Percentiles rank a stretch among this genome's conserved stretches.
Evolutionary conservation across 257 asterid species (phyloP).

Genomic region (Nicotiana sylvestris): DNA sequence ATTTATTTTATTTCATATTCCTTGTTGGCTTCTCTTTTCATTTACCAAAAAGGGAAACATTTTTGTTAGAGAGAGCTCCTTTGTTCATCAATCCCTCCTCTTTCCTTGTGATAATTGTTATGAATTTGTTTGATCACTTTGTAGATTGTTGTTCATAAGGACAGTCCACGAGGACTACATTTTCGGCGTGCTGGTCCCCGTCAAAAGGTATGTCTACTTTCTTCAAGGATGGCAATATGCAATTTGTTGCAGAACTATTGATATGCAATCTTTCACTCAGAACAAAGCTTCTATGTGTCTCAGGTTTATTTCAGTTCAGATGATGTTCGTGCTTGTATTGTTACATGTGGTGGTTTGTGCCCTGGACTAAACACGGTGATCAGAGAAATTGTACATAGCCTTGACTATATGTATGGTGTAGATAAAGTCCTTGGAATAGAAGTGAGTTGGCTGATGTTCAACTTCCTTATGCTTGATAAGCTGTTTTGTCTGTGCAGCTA

Average conservation of each 20-base stretch:
- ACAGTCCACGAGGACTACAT: conserved; percentile 90
- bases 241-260: neutral
- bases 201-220: conserved; percentile 53
- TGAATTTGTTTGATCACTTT: conserved; percentile 6
- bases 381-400: conserved; percentile 87
- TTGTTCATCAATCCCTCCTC: conserved; percentile 3
- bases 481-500: neutral
- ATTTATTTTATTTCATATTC: neutral
- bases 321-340: conserved; percentile 91
- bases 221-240: neutral
- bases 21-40: neutral
- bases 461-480: neutral
- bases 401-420: conserved; percentile 92
- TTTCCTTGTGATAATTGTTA: conserved; percentile 1
- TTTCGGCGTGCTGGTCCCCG: conserved; percentile 99
- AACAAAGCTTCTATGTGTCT: neutral
- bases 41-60: neutral
- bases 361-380: conserved; percentile 98
- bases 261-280: neutral
- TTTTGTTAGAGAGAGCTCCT: neutral
- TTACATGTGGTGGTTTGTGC: conserved; percentile 98
- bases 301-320: conserved; percentile 89
- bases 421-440: conserved; percentile 80
- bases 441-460: conserved; percentile 52
- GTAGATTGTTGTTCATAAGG: conserved; percentile 89